These are phyloP conservation scores for Termitomyces sp. DNA, from an alignment of 768 basidiomycete genomes.

Conservation along the genomic window DNA sequence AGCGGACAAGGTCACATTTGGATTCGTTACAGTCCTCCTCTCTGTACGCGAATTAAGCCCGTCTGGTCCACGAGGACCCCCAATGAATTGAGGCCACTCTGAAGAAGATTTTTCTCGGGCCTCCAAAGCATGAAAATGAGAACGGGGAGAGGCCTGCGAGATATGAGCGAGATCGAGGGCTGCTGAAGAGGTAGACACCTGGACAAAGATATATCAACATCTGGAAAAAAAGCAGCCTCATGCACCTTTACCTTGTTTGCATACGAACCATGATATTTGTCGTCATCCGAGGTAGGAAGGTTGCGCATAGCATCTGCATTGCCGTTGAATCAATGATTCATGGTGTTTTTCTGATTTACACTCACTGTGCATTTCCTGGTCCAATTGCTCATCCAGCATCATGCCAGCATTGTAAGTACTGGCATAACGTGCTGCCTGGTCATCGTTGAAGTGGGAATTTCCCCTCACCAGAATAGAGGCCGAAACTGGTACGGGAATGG, in stretches of 20 bases:
- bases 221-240: background rate
- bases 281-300: conserved; percentile 83
- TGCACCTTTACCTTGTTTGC: conserved; percentile 51
- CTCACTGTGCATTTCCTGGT: conserved; percentile 92
- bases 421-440: conserved; percentile 54
- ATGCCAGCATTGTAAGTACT: conserved; percentile 76
- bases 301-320: conserved; percentile 79
- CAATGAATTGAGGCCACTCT: conserved; percentile 91
- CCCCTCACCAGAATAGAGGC: conserved; percentile 49
- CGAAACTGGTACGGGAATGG: conserved; percentile 43
- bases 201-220: conserved; percentile 3
- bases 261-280: conserved; percentile 69
- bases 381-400: conserved; percentile 90
- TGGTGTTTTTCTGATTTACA: conserved; percentile 12
- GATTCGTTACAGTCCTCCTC: conserved; percentile 71
- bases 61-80: conserved; percentile 57
- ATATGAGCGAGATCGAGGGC: conserved; percentile 91
- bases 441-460: conserved; percentile 47
- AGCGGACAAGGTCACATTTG: conserved; percentile 57
- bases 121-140: conserved; percentile 54
- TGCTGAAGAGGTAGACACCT: conserved; percentile 86
- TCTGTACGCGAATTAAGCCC: conserved; percentile 47
- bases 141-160: conserved; percentile 71
- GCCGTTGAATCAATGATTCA: conserved; percentile 3
- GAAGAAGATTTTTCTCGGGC: conserved; percentile 73